Evolutionary conservation across 805 yeast genomes (phyloP).

Genomic region (Cyberlindnera japonica): DNA sequence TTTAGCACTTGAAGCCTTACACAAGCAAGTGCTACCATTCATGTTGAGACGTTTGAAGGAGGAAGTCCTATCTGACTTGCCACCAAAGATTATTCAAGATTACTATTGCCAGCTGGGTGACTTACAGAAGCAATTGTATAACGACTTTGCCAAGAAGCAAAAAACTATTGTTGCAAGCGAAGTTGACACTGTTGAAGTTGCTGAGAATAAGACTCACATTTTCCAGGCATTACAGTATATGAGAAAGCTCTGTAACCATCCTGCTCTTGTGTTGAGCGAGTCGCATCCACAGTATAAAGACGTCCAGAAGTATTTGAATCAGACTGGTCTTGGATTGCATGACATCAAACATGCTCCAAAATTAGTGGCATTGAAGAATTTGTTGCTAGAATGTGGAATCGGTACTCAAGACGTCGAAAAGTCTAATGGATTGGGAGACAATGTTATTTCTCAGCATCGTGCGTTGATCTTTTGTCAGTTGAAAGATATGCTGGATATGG

Average conservation of each 20-base stretch:
- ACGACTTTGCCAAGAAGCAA: conserved; percentile 85
- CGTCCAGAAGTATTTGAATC: conserved; percentile 56
- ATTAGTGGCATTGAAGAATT: conserved; percentile 71
- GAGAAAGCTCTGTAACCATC: conserved; percentile 96
- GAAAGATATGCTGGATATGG: conserved; percentile 96
- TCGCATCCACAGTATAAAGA: conserved; percentile 78
- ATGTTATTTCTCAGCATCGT: conserved; percentile 88
- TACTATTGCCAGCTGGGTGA: conserved; percentile 95
- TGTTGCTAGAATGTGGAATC: conserved; percentile 90
- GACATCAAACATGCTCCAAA: conserved; percentile 90
- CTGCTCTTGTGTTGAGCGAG: conserved; percentile 79
- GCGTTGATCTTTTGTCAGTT: conserved; percentile 94
- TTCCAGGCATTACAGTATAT: conserved; percentile 97
- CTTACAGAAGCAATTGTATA: conserved; percentile 81
- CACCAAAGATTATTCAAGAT: conserved; percentile 98
- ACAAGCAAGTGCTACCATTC: conserved; percentile 94
- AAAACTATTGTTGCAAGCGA: conserved; percentile 67
- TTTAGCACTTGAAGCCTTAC: conserved; percentile 89
- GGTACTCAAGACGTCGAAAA: conserved; percentile 38
- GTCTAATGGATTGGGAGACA: conserved; percentile 34
- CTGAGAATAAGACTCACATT: conserved; percentile 76
- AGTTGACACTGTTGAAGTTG: conserved; percentile 43
- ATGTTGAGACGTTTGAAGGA: conserved; percentile 94
- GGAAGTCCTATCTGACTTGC: conserved; percentile 91
- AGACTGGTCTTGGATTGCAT: conserved; percentile 55